Percentiles rank a stretch among this genome's conserved stretches.
Conservation (phyloP, 2,329 filamentous ascomycete genomes). For the Colletotrichum tabaci region DNA sequence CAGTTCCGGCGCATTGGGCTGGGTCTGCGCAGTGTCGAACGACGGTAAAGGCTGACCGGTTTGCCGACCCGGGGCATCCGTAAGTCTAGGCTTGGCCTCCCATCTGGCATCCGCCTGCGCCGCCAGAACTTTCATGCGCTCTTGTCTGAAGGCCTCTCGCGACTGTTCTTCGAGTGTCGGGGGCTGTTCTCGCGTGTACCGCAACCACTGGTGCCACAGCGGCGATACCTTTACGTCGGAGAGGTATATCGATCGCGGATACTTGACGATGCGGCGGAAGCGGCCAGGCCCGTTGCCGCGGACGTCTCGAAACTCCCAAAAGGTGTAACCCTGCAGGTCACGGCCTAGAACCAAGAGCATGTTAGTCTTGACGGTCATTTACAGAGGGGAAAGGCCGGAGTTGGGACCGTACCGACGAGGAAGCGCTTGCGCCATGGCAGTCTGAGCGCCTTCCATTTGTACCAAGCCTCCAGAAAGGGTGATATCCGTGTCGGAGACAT, state of each 20-base stretch:
- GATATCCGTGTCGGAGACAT: constrained; percentile 42
- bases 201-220: constrained; percentile 79
- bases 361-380: constrained; percentile 15
- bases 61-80: constrained; percentile 55
- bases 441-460: constrained; percentile 73
- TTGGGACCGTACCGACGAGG: constrained; percentile 67
- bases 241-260: constrained; percentile 67
- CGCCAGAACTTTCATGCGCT: constrained; percentile 69
- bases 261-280: constrained; percentile 75
- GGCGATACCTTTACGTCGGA: constrained; percentile 72
- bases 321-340: constrained; percentile 77
- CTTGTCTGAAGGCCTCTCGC: constrained; percentile 66
- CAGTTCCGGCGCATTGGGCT: constrained; percentile 37
- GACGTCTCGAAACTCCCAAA: constrained; percentile 75
- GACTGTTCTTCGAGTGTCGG: constrained; percentile 72
- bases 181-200: constrained; percentile 69
- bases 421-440: constrained; percentile 76
- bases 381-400: neutral
- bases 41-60: constrained; percentile 49
- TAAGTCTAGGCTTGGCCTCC: constrained; percentile 70
- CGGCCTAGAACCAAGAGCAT: constrained; percentile 60
- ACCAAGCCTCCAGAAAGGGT: constrained; percentile 60
- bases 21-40: constrained; percentile 44
- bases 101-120: constrained; percentile 75
- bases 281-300: constrained; percentile 57